Evolutionary conservation across 805 yeast species (phyloP), one percentile per base, ranked within the genome.

Genomic region (Pichia scutulata): DNA sequence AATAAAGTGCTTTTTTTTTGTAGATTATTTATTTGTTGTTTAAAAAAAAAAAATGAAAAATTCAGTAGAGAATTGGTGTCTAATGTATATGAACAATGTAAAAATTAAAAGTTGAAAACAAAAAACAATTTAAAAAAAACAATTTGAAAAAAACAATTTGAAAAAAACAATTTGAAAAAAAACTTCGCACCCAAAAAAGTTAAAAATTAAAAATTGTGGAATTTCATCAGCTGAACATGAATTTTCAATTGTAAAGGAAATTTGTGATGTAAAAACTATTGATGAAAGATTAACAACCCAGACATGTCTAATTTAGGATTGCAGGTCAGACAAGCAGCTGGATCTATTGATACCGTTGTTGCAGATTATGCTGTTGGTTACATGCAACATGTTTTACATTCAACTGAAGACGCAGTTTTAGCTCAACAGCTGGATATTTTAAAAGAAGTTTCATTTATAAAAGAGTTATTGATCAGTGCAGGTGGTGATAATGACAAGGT

Each of bases 331-430:
- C 87, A 84, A 65, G 92, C 96, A 0, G 93, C 83, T 4, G 90
- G 96, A 3, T 73, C 85, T 0, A 76, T 93, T 43, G 99, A 93
- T 61, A 83, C 90, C 1, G 80, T 89, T 12, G 96, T 93, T 19
- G 76, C 84, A 1, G 93, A 89, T 54, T 93, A 93, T 64, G 95
- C 96, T 4, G 84, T 84, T 39, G 99, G 99, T 1, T 93, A 90
- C 60, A 84, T 89, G 49, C 83, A 84, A 52, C 90, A 89, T 69
- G 70, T 93, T 19, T 80, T 89, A n/a, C 74, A 72, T 46, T 74
- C 86, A 19, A 88, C 93, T 0, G 83, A 81, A 56, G 96, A 89
- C 65, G 81, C 89, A 28, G 93, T 87, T n/a, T 71, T 81, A 25
- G 83, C 93, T 39, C 85, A 82, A 58, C 82, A 78, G 57, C 65